Base-by-base conservation (phyloP, 176 grass and related monocot species). In the Alloteropsis semialata region DNA sequence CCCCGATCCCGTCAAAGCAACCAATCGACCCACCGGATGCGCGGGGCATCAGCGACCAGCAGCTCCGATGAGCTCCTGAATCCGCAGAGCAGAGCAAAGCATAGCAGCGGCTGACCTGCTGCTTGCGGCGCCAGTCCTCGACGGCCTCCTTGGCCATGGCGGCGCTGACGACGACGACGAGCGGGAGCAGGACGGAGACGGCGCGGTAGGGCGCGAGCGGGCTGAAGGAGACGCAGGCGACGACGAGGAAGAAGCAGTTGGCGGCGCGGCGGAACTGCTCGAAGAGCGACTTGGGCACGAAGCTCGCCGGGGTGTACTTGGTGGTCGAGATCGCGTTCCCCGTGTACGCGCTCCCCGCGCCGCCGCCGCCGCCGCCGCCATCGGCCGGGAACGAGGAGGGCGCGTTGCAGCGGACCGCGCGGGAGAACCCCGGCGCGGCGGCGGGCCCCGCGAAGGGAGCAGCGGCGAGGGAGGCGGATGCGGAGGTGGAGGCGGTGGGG, bases 211-310 rank as follows among this genome's bases (percentile, higher is more conserved):
- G 95, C 59, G 92, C 95, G 56, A 97, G 79, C 17, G 95, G 84
- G 71, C 88, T 97, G 76, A 94, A 92, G 63, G 90, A 87, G 72
- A 97, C 82, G 77, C 84, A 91, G 14, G 90, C 95, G 8, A 93
- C 77, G 28, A 97, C 54, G 66, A 97, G 84, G 74, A 97, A 97
- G 81, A 92, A 97, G 64, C 91, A 92, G 84, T 97, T 97, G 17
- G 95, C 95, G 65, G 91, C 95, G 72, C 95, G 90, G 66, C 95
- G 89, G 84, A 97, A 97, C 88, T 97, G 95, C 81, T 97, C 95
- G 77, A 97, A 97, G 28, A 97, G 83, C 46, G 90, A 92, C 89
- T 97, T 94, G 75, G 95, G 95, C 29, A 97, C 62, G 81, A 97
- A 94, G 69, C 81, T 92, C 7, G 87, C 72, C 10, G 89, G 7